phyloP scores from a whole-genome alignment of 441 rosid species.

The Adansonia grandidieri region DNA sequence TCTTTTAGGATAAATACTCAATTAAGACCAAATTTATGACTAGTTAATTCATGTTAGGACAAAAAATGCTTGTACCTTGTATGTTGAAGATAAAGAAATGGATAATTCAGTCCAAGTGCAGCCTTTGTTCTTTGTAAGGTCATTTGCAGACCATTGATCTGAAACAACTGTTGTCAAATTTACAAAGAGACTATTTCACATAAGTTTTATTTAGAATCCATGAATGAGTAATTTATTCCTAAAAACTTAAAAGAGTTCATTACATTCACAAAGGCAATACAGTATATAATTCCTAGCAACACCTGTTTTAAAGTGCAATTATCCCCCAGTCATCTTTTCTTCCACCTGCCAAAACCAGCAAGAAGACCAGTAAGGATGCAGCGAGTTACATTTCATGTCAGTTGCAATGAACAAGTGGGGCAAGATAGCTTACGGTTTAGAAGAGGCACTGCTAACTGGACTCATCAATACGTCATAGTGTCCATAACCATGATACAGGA shows the following conservation, averaged over 20 bases:
- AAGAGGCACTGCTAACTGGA: conserved; percentile 29
- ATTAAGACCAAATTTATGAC: background rate
- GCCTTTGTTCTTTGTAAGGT: background rate
- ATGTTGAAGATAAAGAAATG: too few species aligned
- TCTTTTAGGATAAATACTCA: background rate
- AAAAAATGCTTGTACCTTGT: too few species aligned
- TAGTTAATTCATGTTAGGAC: background rate
- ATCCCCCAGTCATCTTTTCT: conserved; percentile 34
- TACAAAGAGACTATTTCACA: background rate
- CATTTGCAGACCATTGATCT: background rate
- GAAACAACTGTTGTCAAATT: background rate
- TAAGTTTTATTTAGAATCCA: background rate
- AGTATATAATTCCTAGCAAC: conserved; percentile 21
- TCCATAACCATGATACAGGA: conserved; percentile 67
- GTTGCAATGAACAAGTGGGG: conserved; percentile 19
- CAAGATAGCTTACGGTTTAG: conserved; percentile 49
- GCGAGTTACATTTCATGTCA: background rate
- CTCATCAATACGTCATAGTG: conserved; percentile 59
- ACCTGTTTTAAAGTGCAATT: background rate
- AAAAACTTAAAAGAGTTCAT: conserved; percentile 14
- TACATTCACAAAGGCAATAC: conserved; percentile 5
- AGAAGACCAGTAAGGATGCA: background rate
- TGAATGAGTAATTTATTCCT: conserved; percentile 13
- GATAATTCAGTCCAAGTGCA: too few species aligned
- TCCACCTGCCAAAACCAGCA: conserved; percentile 40